Evolutionary conservation across 2,329 filamentous ascomycete genomes (phyloP).

Genomic region (Alternaria consortialis): DNA sequence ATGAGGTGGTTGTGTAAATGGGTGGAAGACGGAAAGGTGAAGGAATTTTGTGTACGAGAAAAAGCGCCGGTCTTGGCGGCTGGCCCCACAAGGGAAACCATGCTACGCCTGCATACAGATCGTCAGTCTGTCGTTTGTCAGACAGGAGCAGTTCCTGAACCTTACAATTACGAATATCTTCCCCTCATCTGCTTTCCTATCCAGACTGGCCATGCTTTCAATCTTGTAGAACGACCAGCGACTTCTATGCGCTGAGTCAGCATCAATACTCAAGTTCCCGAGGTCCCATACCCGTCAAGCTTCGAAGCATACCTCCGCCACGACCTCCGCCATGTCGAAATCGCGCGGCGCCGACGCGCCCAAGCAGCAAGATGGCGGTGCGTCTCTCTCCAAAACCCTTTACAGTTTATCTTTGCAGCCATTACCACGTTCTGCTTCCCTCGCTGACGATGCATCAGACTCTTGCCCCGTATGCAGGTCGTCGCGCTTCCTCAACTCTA

Average conservation of each 20-base stretch:
- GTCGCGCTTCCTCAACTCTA: constrained; percentile 90
- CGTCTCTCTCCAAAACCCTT: constrained; percentile 46
- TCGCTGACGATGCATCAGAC: constrained; percentile 61
- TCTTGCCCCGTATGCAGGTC: constrained; percentile 98
- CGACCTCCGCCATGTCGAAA: constrained; percentile 47
- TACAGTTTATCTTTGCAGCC: constrained; percentile 41
- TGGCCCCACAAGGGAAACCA: constrained; percentile 26
- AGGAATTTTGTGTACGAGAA: constrained; percentile 20
- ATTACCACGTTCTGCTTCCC: constrained; percentile 16
- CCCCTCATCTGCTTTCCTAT: not conserved
- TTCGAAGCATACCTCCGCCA: constrained; percentile 9
- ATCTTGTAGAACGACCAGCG: not conserved
- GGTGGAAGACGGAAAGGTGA: not conserved
- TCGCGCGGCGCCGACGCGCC: constrained; percentile 40
- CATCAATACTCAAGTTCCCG: constrained; percentile 1
- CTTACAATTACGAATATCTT: not conserved
- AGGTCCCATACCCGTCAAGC: not conserved
- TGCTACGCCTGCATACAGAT: constrained; percentile 13
- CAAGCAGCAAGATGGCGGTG: constrained; percentile 51
- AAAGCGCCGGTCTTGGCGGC: constrained; percentile 27
- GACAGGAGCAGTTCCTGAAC: not conserved
- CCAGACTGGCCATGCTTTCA: not conserved
- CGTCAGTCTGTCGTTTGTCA: not conserved
- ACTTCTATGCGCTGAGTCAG: constrained; percentile 25
- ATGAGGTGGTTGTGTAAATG: constrained; percentile 7